phyloP scores from a whole-genome alignment of 2,329 filamentous ascomycete species.

The Sclerotinia minor region DNA sequence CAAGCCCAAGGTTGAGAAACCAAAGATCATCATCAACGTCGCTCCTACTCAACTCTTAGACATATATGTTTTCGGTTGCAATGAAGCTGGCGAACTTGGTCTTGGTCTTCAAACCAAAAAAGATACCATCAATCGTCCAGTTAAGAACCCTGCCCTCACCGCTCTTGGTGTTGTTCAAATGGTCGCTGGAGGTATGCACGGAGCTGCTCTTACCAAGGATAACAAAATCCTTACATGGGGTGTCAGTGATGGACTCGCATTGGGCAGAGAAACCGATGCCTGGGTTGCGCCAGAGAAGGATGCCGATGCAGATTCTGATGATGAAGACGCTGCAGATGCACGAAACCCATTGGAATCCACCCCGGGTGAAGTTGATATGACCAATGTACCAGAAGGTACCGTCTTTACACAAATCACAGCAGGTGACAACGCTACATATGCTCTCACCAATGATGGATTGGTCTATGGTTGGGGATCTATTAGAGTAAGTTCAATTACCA shows the following conservation, averaged over 20 bases:
- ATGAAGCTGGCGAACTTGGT: slow-evolving; percentile 75
- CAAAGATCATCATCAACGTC: slow-evolving; percentile 52
- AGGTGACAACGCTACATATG: slow-evolving; percentile 74
- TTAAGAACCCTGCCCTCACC: slow-evolving; percentile 62
- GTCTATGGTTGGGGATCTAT: slow-evolving; percentile 86
- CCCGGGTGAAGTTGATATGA: slow-evolving; percentile 58
- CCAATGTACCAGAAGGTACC: slow-evolving; percentile 54
- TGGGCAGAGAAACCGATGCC: slow-evolving; percentile 67
- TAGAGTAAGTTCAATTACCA: slow-evolving; percentile 50
- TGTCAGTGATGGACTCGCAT: slow-evolving; percentile 79
- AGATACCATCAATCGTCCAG: slow-evolving; percentile 72
- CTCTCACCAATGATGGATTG: slow-evolving; percentile 70
- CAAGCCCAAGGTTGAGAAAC: slow-evolving; percentile 17
- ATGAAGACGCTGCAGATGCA: slow-evolving; percentile 52
- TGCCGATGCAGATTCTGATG: slow-evolving; percentile 45
- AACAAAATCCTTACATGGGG: slow-evolving; percentile 83
- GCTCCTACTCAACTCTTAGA: slow-evolving; percentile 64
- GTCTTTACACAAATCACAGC: slow-evolving; percentile 67
- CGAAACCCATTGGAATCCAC: slow-evolving; percentile 58
- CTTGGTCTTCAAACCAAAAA: slow-evolving; percentile 67
- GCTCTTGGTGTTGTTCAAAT: slow-evolving; percentile 70
- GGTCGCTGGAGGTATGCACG: slow-evolving; percentile 80
- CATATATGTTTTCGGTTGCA: slow-evolving; percentile 78
- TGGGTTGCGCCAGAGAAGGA: slow-evolving; percentile 65
- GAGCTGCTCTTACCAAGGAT: slow-evolving; percentile 71